Evolutionary conservation across 371 early-diverging fungal species (phyloP).

Genomic region (Saksenaea oblongispora): DNA sequence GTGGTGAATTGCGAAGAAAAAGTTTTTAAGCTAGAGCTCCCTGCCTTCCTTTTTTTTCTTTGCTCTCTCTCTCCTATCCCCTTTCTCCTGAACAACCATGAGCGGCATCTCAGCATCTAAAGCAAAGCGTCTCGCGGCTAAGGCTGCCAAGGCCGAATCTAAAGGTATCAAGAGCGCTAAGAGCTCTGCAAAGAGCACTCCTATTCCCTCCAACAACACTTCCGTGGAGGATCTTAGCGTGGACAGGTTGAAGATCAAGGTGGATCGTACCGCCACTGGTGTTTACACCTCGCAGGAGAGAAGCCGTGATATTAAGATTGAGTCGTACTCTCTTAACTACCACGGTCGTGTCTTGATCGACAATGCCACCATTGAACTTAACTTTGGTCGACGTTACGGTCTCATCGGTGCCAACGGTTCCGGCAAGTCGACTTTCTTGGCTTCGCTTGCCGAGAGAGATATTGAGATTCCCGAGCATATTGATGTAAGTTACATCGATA

Average conservation of each 20-base stretch:
- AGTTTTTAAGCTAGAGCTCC: not conserved
- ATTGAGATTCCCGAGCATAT: conserved; percentile 96
- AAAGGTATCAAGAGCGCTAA: conserved; percentile 28
- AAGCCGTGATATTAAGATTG: conserved; percentile 96
- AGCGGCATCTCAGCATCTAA: conserved; percentile 69
- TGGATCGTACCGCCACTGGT: conserved; percentile 88
- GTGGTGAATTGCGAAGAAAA: not conserved
- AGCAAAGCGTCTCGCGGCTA: conserved; percentile 82
- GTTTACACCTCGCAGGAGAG: conserved; percentile 91
- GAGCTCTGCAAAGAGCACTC: conserved; percentile 34
- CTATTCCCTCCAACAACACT: conserved; percentile 38
- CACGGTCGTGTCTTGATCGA: conserved; percentile 91
- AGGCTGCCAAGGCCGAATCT: conserved; percentile 61
- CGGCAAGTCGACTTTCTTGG: conserved; percentile 98
- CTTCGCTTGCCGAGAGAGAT: conserved; percentile 91
- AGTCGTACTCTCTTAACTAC: conserved; percentile 91
- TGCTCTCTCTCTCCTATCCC: conserved; percentile 3
- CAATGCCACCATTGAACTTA: conserved; percentile 95
- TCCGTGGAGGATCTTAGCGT: conserved; percentile 37
- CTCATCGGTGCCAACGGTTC: conserved; percentile 97
- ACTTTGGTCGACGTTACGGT: conserved; percentile 97
- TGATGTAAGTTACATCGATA: conserved; percentile 64
- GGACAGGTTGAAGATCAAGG: conserved; percentile 41
- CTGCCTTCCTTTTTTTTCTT: not conserved
- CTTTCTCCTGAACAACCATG: conserved; percentile 13